Evolutionary conservation across 495 filamentous ascomycete genomes (phyloP), one percentile per base, ranked within the genome.

Genomic region (Elaphomyces granulatus): DNA sequence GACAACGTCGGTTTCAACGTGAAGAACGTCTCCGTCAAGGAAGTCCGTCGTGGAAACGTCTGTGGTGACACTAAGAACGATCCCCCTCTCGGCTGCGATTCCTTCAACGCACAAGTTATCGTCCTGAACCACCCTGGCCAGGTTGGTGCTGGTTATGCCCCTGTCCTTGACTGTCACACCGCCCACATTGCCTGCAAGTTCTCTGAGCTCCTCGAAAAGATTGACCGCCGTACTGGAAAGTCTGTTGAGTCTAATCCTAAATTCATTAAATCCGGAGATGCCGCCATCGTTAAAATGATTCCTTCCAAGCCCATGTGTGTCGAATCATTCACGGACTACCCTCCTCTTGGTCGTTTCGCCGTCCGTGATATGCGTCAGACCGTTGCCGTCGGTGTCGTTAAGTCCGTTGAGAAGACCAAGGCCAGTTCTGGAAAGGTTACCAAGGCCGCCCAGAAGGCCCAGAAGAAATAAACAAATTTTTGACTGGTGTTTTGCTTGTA

Each of bases 1-100:
- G 90, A 98, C 80, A 98, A 98, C 72, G 90, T 98, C 61, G 90
- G 90, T 55, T 98, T 98, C 87, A 98, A 98, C 81, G 92, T 98
- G 72, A 94, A 95, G 88, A 98, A 98, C 90, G 90, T 98, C 56
- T 96, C 90, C 63, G 92, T 98, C 72, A 98, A 98, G 84, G 90
- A 98, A 66, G 93, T 98, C 61, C 90, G 90, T 70, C 90, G 90
- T 88, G 90, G 90, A 65, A 98, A 96, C 77, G 92, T 98, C 60
- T 84, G 85, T 59, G 83, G 84, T 78, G 90, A 98, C 80, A 86
- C 85, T 75, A 98, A 98, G 86, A 93, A 90, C 75, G 92, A 98
- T 77, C 90, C 90, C 53, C 83, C 90, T 53, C 69, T 71, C 58
- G 90, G 73, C 58, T 71, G 70, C 55, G 87, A 90, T 49, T 86